A percentile compares a stretch with the other conserved stretches of the same genome.
These are phyloP conservation scores for Penicillium olsonii DNA, from an alignment of 2,329 filamentous ascomycete genomes.

Conservation along the genomic window DNA sequence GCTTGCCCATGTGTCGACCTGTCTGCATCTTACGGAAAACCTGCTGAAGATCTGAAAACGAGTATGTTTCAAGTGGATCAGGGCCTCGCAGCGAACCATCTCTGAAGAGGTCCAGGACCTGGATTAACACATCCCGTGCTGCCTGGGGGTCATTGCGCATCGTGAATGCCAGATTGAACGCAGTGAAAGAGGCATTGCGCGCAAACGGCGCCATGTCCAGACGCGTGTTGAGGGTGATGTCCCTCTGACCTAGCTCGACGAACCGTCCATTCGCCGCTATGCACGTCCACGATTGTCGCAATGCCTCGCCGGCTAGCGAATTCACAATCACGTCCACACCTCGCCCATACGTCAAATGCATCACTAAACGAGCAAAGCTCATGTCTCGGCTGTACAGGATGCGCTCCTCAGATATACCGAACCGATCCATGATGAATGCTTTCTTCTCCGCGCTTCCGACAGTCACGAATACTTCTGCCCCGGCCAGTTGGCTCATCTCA, in stretches of 20 bases:
- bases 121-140: background rate
- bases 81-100: slow-evolving; percentile 1
- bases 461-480: background rate
- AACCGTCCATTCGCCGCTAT: background rate
- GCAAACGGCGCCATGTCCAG: background rate
- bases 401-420: background rate
- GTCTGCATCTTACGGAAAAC: slow-evolving; percentile 46
- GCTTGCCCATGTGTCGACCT: slow-evolving; percentile 47
- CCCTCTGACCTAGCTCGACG: background rate
- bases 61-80: slow-evolving; percentile 12
- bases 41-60: slow-evolving; percentile 30
- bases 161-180: background rate
- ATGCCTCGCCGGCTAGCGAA: background rate
- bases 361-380: background rate
- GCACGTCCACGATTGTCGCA: background rate
- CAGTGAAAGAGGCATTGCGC: background rate
- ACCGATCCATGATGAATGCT: background rate
- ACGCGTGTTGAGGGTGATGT: background rate
- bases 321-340: slow-evolving; percentile 7
- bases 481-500: background rate
- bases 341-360: background rate
- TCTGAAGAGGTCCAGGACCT: background rate
- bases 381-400: slow-evolving; percentile 1
- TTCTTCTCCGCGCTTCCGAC: background rate
- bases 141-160: background rate